Percentiles rank a stretch among this genome's conserved stretches.
These are phyloP conservation scores for Epithemia pelagica DNA, from an alignment of 108 stramenopile genomes.

Conservation along the genomic window DNA sequence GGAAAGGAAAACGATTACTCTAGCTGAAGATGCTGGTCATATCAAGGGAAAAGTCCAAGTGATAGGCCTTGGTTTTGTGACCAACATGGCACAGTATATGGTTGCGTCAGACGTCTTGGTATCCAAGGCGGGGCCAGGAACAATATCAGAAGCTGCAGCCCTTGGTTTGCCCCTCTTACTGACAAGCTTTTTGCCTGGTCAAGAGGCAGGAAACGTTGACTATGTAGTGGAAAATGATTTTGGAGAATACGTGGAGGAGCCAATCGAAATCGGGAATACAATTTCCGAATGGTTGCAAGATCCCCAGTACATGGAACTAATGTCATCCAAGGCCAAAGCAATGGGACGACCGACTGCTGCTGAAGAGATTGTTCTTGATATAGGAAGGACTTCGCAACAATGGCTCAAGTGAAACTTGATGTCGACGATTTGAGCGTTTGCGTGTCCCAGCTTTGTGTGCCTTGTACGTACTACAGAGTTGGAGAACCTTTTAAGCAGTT, in stretches of 20 bases:
- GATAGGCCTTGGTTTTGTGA: conserved; percentile 83
- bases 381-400: conserved; percentile 49
- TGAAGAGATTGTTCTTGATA: conserved; percentile 64
- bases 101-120: conserved; percentile 87
- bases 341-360: conserved; percentile 75
- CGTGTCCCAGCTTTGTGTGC: too few relatives aligned
- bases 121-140: conserved; percentile 94
- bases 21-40: conserved; percentile 12
- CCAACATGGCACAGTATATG: conserved; percentile 95
- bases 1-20: neutral
- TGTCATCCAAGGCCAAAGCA: conserved; percentile 47
- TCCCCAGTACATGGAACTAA: conserved; percentile 19
- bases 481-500: too few relatives aligned
- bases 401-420: too few relatives aligned
- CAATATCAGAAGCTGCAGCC: conserved; percentile 92
- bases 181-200: conserved; percentile 79
- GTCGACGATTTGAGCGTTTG: too few relatives aligned
- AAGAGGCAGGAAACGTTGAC: conserved; percentile 84
- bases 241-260: conserved; percentile 55
- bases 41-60: conserved; percentile 41
- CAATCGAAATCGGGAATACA: conserved; percentile 42
- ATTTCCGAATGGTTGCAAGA: conserved; percentile 61
- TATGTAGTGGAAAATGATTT: conserved; percentile 65
- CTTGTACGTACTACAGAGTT: too few relatives aligned
- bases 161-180: conserved; percentile 88